Evolutionary conservation across 2,329 filamentous ascomycete genomes (phyloP).

Genomic region (Didymella segeticola): DNA sequence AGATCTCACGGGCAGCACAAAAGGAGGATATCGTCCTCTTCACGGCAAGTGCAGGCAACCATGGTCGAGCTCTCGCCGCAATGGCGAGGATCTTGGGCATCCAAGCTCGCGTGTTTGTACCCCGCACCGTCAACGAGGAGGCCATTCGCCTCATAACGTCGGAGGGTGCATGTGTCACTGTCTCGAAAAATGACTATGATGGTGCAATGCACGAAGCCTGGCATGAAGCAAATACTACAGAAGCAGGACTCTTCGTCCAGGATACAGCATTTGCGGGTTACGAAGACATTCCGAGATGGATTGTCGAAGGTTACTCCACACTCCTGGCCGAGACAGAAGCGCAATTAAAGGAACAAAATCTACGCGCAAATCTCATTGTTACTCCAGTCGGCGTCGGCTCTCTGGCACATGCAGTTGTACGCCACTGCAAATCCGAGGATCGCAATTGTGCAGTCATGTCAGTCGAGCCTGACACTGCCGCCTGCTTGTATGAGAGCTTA

Average conservation of each 20-base stretch:
- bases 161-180: conserved; percentile 68
- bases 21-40: conserved; percentile 55
- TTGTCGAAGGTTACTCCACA: conserved; percentile 78
- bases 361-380: conserved; percentile 58
- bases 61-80: conserved; percentile 73
- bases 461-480: conserved; percentile 73
- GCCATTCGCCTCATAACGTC: conserved; percentile 63
- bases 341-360: conserved; percentile 58
- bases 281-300: conserved; percentile 72
- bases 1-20: conserved; percentile 48
- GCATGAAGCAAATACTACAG: conserved; percentile 47
- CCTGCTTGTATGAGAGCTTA: conserved; percentile 63
- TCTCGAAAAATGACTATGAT: conserved; percentile 69
- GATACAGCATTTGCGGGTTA: conserved; percentile 74
- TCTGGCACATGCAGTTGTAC: conserved; percentile 71
- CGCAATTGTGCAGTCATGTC: conserved; percentile 59
- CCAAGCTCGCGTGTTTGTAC: conserved; percentile 67
- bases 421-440: conserved; percentile 64
- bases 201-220: conserved; percentile 61
- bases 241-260: conserved; percentile 65
- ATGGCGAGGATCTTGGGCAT: conserved; percentile 69
- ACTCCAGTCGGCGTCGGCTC: conserved; percentile 76
- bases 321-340: conserved; percentile 72
- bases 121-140: conserved; percentile 60
- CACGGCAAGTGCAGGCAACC: conserved; percentile 77